phyloP scores from a whole-genome alignment of 148 eudicot genomes.

The Cornus controversa region DNA sequence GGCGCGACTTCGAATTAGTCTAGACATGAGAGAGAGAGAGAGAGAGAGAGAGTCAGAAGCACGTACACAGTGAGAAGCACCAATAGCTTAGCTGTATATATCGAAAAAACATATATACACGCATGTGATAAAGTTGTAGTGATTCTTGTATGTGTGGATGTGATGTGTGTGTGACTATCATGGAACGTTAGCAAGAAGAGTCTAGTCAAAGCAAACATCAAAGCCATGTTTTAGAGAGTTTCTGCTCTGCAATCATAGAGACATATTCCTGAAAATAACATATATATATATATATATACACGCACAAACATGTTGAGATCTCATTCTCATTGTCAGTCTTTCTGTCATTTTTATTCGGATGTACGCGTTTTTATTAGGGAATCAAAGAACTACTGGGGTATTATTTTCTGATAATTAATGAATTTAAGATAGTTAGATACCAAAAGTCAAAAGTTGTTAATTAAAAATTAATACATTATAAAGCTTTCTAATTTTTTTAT shows the following conservation, averaged over 20 bases:
- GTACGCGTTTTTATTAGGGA: too few relatives aligned
- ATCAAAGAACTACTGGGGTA: too few relatives aligned
- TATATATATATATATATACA: too few relatives aligned
- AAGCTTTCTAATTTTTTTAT: too few relatives aligned
- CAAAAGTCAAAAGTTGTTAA: too few relatives aligned
- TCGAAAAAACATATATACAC: background rate
- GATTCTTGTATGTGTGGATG: background rate
- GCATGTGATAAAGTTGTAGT: background rate
- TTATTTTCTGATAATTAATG: too few relatives aligned
- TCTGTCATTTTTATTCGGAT: too few relatives aligned
- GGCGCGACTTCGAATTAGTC: slow-evolving; percentile 36
- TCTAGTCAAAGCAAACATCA: slow-evolving; percentile 11
- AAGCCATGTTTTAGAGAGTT: slow-evolving; percentile 20
- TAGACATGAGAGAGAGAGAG: background rate
- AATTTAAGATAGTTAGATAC: too few relatives aligned
- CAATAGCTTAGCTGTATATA: background rate
- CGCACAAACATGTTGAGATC: too few relatives aligned
- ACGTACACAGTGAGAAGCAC: background rate
- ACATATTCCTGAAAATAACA: too few relatives aligned
- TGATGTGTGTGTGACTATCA: background rate
- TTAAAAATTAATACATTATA: too few relatives aligned
- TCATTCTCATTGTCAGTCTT: too few relatives aligned
- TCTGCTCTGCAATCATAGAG: background rate
- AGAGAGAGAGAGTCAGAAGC: background rate
- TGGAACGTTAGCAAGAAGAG: background rate